These are phyloP conservation scores for Colletotrichum nymphaeae DNA, from an alignment of 2,329 filamentous ascomycete genomes.

Conservation along the genomic window DNA sequence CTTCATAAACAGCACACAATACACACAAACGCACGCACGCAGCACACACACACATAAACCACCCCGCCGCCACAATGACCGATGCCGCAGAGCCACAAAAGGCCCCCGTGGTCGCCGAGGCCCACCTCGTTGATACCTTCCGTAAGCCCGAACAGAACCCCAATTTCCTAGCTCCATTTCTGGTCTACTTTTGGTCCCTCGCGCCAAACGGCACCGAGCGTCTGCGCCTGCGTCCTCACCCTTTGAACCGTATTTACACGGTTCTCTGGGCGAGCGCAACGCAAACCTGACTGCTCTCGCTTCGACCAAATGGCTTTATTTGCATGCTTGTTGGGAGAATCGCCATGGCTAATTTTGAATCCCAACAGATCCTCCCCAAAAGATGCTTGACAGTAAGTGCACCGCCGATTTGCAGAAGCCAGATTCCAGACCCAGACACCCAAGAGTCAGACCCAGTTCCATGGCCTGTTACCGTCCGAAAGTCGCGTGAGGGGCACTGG, in stretches of 20 bases:
- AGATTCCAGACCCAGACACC: slow-evolving; percentile 6
- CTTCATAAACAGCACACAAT: slow-evolving; percentile 30
- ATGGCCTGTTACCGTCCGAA: slow-evolving; percentile 23
- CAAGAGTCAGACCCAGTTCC: background rate
- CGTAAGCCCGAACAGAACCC: slow-evolving; percentile 57
- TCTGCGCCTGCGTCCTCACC: too few relatives aligned
- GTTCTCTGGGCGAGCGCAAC: background rate
- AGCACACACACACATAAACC: slow-evolving; percentile 9
- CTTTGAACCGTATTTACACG: too few relatives aligned
- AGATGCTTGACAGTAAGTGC: slow-evolving; percentile 75
- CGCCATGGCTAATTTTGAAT: slow-evolving; percentile 9
- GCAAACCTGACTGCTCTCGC: background rate
- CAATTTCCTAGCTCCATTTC: slow-evolving; percentile 16
- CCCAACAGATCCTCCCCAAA: slow-evolving; percentile 68
- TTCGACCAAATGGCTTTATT: background rate
- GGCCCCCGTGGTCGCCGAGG: slow-evolving; percentile 76
- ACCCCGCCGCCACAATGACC: slow-evolving; percentile 53
- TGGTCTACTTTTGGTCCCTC: background rate
- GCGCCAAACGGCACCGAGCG: slow-evolving; percentile 9
- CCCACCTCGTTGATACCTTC: slow-evolving; percentile 81
- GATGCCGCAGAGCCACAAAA: slow-evolving; percentile 53
- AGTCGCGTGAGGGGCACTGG: slow-evolving; percentile 35
- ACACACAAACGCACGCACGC: slow-evolving; percentile 37
- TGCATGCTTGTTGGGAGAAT: slow-evolving; percentile 20
- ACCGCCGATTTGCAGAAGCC: slow-evolving; percentile 25